Evolutionary conservation across 2,329 filamentous ascomycete genomes (phyloP).

Genomic region (Cercospora nicotianae): DNA sequence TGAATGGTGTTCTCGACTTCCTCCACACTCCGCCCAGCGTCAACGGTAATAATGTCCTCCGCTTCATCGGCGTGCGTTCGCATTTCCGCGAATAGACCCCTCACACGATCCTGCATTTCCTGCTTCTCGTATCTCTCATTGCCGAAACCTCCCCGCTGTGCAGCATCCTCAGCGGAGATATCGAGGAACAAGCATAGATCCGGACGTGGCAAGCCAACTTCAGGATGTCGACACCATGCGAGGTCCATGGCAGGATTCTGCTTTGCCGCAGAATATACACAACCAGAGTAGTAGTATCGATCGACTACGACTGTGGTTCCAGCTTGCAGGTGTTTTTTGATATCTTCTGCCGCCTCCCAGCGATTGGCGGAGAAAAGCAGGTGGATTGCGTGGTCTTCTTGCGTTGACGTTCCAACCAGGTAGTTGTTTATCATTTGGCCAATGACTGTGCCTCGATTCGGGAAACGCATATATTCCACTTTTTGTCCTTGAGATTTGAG

Average conservation of each 20-base stretch:
- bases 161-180: slow-evolving; percentile 70
- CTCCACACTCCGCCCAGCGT: slow-evolving; percentile 55
- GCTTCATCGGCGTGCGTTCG: slow-evolving; percentile 46
- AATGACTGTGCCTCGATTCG: slow-evolving; percentile 79
- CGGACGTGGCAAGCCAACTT: slow-evolving; percentile 81
- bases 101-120: slow-evolving; percentile 77
- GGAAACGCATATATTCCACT: slow-evolving; percentile 64
- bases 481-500: slow-evolving; percentile 53
- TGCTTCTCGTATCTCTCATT: slow-evolving; percentile 84
- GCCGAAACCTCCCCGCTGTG: slow-evolving; percentile 80
- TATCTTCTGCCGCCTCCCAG: slow-evolving; percentile 66
- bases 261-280: slow-evolving; percentile 91
- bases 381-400: slow-evolving; percentile 88
- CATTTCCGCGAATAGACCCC: slow-evolving; percentile 66
- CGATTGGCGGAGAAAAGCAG: slow-evolving; percentile 87
- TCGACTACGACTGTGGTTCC: slow-evolving; percentile 82
- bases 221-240: slow-evolving; percentile 79
- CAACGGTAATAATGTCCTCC: slow-evolving; percentile 55
- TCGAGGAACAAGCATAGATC: slow-evolving; percentile 88
- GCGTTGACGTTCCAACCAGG: slow-evolving; percentile 67
- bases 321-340: slow-evolving; percentile 51
- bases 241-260: slow-evolving; percentile 67
- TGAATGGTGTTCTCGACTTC: slow-evolving; percentile 49
- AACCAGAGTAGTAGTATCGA: slow-evolving; percentile 92
- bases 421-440: slow-evolving; percentile 86